Conservation (phyloP, 257 asterid species). For the Ballota nigra region DNA sequence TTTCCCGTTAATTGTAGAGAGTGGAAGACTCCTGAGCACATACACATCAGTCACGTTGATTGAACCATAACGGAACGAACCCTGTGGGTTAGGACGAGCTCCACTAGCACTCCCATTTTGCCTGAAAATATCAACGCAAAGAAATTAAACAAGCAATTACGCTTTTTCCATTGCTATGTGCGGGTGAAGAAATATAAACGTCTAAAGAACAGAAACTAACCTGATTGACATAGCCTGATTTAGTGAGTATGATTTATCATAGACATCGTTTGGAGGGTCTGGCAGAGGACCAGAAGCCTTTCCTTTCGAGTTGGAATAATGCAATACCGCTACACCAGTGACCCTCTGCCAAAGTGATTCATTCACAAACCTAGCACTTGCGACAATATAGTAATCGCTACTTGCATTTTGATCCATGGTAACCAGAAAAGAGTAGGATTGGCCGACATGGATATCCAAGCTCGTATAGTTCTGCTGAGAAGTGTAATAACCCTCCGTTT, state of each 20-base stretch:
- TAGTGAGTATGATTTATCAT: slow-evolving; percentile 54
- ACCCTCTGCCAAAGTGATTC: slow-evolving; percentile 85
- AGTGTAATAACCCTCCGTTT: slow-evolving; percentile 90
- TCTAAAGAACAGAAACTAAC: slow-evolving; percentile 28
- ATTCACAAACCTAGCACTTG: slow-evolving; percentile 90
- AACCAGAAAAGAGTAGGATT: slow-evolving; percentile 75
- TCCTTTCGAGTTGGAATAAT: slow-evolving; percentile 82
- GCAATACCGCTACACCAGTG: slow-evolving; percentile 87
- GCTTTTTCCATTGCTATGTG: no score
- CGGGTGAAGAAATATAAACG: background rate
- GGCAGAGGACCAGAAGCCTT: slow-evolving; percentile 78
- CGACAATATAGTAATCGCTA: slow-evolving; percentile 90
- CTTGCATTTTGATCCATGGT: slow-evolving; percentile 96
- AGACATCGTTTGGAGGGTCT: slow-evolving; percentile 78
- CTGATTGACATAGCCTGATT: slow-evolving; percentile 90
- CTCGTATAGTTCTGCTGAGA: slow-evolving; percentile 75
- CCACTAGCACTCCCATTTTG: slow-evolving; percentile 90
- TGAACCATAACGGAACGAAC: slow-evolving; percentile 86
- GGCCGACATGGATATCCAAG: slow-evolving; percentile 92
- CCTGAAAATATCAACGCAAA: slow-evolving; percentile 40
- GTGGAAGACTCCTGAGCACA: slow-evolving; percentile 55
- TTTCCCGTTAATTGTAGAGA: slow-evolving; percentile 55
- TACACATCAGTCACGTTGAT: slow-evolving; percentile 75
- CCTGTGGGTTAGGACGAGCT: slow-evolving; percentile 99
- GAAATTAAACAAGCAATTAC: background rate